Percentiles rank a stretch among this genome's conserved stretches.
These are phyloP conservation scores for Smallanthus sonchifolius DNA, from an alignment of 129 eudicot genomes.

Conservation along the genomic window DNA sequence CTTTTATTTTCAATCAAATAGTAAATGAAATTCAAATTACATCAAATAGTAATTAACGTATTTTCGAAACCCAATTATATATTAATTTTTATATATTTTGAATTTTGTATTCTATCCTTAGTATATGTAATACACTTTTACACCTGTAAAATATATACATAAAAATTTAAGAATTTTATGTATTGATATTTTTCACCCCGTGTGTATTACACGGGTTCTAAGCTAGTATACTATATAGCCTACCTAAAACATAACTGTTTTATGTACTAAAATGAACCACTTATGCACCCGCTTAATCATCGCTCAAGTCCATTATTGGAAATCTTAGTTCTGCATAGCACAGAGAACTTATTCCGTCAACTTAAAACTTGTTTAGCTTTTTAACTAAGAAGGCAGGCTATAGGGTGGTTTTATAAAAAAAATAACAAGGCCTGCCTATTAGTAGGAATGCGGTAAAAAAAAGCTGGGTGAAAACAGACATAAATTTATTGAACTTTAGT, in stretches of 20 bases:
- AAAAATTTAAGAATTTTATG: too few species aligned
- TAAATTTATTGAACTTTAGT: background rate
- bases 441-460: background rate
- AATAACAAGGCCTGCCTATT: background rate
- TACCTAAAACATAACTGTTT: background rate
- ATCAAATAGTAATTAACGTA: too few species aligned
- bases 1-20: too few species aligned
- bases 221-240: too few species aligned
- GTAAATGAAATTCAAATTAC: too few species aligned
- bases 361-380: background rate
- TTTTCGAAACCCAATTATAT: too few species aligned
- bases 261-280: background rate
- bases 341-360: background rate
- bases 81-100: too few species aligned
- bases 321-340: background rate
- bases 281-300: background rate
- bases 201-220: too few species aligned
- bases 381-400: background rate
- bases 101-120: too few species aligned
- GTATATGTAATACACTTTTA: too few species aligned
- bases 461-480: background rate
- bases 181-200: too few species aligned
- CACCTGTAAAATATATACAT: too few species aligned
- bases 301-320: background rate
- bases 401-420: background rate